Base-by-base conservation (phyloP, 768 basidiomycete genomes). In the Lactarius indigo region DNA sequence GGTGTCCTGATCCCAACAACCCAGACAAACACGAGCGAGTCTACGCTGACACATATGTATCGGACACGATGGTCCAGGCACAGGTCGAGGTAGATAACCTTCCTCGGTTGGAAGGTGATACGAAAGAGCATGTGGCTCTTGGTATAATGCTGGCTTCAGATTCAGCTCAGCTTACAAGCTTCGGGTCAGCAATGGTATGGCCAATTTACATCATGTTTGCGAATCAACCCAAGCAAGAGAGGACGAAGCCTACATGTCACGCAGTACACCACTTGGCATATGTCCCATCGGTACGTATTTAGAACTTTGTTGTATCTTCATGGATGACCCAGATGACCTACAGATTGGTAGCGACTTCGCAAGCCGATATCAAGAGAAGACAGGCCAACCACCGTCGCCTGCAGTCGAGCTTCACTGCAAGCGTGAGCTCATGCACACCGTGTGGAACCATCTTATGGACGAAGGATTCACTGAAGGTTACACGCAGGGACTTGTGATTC, bases 401-500 rank as follows among this genome's bases (percentile, higher is more conserved):
- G n/a, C 9, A 6, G 23, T 72, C 1, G 47, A 69, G 6, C 68
- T 69, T 0, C 70, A 47, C 57, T 73, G 72, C 65, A 68, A 64
- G 4, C 71, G 73, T 0, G 73, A 75, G 39, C 65, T 73, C 12
- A 63, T 75, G 44, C 75, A 76, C 18, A 71, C 13, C 2, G 55
- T 68, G 1, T 71, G 73, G 72, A 41, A 28, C 31, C 17, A 68
- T 12, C 57, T 75, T 3, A 59, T 73, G 1, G 70, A 72, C 39
- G 69, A 60, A 9, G 67, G 68, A 9, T 76, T 76, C 26, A 28
- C 69, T 0, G 33, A 74, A 1, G 73, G 72, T 18, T 76, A 69
- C 50, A 33, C 44, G 10, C 0, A 47, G 0, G 44, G 44, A 0
- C 20, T 47, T 10, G 44, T 23, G 3, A 47, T 47, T 41, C 15